Percentiles rank a stretch among this genome's conserved stretches.
Conservation (phyloP, 345 rosid genomes). For the Camelina laxa region DNA sequence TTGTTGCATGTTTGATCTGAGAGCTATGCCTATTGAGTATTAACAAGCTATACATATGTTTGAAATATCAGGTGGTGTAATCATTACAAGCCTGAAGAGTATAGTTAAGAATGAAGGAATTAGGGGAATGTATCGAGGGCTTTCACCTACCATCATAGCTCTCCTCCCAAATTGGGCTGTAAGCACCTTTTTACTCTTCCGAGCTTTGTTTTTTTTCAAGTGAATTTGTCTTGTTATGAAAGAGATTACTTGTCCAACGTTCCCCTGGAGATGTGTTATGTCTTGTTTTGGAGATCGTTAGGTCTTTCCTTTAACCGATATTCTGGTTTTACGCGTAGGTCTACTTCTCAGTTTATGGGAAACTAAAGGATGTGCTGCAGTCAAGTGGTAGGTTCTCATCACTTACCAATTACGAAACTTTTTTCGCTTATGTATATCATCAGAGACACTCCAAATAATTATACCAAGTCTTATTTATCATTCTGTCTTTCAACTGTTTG, state of each 20-base stretch:
- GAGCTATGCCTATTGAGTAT: slow-evolving; percentile 4
- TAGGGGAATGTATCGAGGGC: slow-evolving; percentile 90
- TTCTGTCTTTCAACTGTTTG: not conserved
- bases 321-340: slow-evolving; percentile 59
- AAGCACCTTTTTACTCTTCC: slow-evolving; percentile 44
- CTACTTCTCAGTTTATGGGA: slow-evolving; percentile 81
- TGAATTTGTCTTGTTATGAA: not conserved
- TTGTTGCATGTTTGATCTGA: slow-evolving; percentile 24
- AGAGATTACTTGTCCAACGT: not conserved
- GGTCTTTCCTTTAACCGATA: slow-evolving; percentile 2
- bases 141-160: slow-evolving; percentile 91
- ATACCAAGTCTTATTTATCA: not conserved
- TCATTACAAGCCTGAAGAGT: slow-evolving; percentile 66
- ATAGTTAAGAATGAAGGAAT: slow-evolving; percentile 75
- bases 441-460: not conserved
- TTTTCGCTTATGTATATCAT: not conserved
- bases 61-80: slow-evolving; percentile 67
- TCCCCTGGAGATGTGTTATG: slow-evolving; percentile 1
- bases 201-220: not conserved
- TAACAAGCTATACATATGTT: slow-evolving; percentile 14
- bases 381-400: slow-evolving; percentile 69
- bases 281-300: not conserved
- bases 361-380: slow-evolving; percentile 67
- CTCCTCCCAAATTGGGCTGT: slow-evolving; percentile 98
- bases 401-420: not conserved